Base-by-base conservation (phyloP, 1,284 basidiomycete genomes). In the Boletellus deceptivus region DNA sequence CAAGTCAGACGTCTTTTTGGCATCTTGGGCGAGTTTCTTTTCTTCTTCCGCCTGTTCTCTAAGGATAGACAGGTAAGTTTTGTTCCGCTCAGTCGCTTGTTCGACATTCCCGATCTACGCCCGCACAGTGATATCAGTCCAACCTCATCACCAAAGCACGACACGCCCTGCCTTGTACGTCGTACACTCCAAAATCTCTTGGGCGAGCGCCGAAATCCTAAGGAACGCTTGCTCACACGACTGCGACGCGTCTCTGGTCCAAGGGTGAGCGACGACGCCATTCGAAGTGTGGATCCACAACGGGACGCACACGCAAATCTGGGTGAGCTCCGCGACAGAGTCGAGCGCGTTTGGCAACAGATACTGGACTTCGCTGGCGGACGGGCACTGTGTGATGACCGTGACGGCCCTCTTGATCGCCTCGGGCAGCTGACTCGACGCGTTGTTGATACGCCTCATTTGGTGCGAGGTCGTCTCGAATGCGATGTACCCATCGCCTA, bases 381-480 rank as follows among this genome's bases (percentile, higher is more conserved):
- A 57, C 6, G 34, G 29, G 11, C n/a, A 39, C 24, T 58, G 48
- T 22, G 55, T 35, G 27, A 61, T 55, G 43, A 61, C 29, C 20
- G 22, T 48, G 7, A 59, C 56, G 1, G 49, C 55, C 24, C 46
- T 55, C 46, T 46, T 61, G 48, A 59, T 59, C n/a, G 48, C 46
- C 1, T 48, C 56, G 1, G 59, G 58, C 6, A 59, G 41, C 14
- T 59, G 59, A 40, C 52, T 47, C 16, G 59, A 59, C 2, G 57
- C 56, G 2, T 56, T 61, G 35, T 59, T 52, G 43, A 59, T 61
- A 3, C 53, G 56, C 3, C 40, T 61, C 58, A 61, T 59, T 25
- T 58, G 39, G 13, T 52, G 34, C 2, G 59, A 61, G 3, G 59
- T 56, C 0, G 56, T 61, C 43, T 59, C 58, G 37, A 59, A 61